Evolutionary conservation across 768 basidiomycete species (phyloP).

Genomic region (Boletus rubescentipes): DNA sequence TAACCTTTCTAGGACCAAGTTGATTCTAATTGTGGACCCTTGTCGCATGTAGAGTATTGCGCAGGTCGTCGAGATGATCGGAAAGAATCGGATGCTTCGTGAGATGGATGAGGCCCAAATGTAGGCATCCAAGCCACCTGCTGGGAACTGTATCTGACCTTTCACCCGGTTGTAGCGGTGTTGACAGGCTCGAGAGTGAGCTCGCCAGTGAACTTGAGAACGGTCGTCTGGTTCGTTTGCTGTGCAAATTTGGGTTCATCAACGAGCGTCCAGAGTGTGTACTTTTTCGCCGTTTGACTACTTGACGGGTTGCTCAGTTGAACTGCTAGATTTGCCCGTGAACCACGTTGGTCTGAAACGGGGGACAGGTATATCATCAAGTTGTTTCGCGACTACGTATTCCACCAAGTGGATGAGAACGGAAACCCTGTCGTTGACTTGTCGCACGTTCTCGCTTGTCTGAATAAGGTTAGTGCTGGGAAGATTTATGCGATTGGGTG

Average conservation of each 20-base stretch:
- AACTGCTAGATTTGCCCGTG: slow-evolving; percentile 82
- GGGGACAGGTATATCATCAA: slow-evolving; percentile 98
- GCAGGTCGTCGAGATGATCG: slow-evolving; percentile 79
- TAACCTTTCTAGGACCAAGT: not conserved
- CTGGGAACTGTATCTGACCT: not conserved
- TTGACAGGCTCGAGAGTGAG: slow-evolving; percentile 80
- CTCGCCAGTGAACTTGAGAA: slow-evolving; percentile 91
- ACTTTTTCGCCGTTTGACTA: not conserved
- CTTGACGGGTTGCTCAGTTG: not conserved
- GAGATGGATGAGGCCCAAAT: slow-evolving; percentile 84
- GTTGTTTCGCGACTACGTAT: slow-evolving; percentile 96
- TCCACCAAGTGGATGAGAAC: slow-evolving; percentile 93
- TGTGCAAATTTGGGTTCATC: slow-evolving; percentile 97
- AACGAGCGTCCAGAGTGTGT: slow-evolving; percentile 98
- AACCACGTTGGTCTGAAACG: slow-evolving; percentile 96
- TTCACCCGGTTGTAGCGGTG: slow-evolving; percentile 49
- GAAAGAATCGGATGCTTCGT: slow-evolving; percentile 55
- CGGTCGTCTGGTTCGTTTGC: slow-evolving; percentile 80
- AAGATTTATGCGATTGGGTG: not conserved
- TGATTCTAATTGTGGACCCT: not conserved
- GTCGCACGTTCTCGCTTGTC: slow-evolving; percentile 84
- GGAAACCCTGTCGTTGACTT: slow-evolving; percentile 89
- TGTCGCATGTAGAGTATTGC: slow-evolving; percentile 57
- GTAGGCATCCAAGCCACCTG: slow-evolving; percentile 42
- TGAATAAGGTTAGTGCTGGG: slow-evolving; percentile 76